Conservation (phyloP, 768 basidiomycete species). For the Clavaria fumosa region DNA sequence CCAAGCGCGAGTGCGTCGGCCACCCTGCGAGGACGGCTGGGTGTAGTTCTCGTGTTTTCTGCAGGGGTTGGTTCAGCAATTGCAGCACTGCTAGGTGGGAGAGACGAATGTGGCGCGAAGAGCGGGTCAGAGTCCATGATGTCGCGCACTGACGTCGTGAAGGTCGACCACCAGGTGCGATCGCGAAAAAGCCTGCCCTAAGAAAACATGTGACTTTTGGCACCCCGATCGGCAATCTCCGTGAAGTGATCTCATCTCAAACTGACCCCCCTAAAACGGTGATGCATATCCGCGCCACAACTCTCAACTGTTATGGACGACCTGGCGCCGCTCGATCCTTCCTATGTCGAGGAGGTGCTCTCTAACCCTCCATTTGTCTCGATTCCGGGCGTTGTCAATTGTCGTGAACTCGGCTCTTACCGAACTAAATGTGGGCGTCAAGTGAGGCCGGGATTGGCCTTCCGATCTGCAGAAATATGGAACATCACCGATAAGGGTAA, state of each 20-base stretch:
- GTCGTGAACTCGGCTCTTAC: constrained; percentile 57
- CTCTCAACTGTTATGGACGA: constrained; percentile 22
- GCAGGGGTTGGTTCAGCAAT: constrained; percentile 21
- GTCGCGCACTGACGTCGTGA: no score
- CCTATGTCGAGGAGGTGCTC: constrained; percentile 45
- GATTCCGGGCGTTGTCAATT: constrained; percentile 61
- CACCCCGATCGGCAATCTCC: not conserved
- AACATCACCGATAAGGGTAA: constrained; percentile 56
- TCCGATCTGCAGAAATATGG: constrained; percentile 62
- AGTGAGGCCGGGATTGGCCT: no score
- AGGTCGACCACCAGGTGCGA: no score
- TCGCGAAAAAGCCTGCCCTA: constrained; percentile 11
- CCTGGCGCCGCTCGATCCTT: constrained; percentile 51
- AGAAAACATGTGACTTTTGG: not conserved
- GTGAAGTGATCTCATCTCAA: no score
- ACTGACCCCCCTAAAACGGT: no score
- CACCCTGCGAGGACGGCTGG: no score
- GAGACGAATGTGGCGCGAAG: constrained; percentile 45
- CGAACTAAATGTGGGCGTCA: no score
- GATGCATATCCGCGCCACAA: no score
- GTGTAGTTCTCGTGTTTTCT: constrained; percentile 24
- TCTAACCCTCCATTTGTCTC: constrained; percentile 56
- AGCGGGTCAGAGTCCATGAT: constrained; percentile 42
- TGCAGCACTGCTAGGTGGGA: constrained; percentile 35
- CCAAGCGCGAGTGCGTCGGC: constrained; percentile 40